Evolutionary conservation across 768 basidiomycete genomes (phyloP).

Genomic region (Glaciozyma martinii): DNA sequence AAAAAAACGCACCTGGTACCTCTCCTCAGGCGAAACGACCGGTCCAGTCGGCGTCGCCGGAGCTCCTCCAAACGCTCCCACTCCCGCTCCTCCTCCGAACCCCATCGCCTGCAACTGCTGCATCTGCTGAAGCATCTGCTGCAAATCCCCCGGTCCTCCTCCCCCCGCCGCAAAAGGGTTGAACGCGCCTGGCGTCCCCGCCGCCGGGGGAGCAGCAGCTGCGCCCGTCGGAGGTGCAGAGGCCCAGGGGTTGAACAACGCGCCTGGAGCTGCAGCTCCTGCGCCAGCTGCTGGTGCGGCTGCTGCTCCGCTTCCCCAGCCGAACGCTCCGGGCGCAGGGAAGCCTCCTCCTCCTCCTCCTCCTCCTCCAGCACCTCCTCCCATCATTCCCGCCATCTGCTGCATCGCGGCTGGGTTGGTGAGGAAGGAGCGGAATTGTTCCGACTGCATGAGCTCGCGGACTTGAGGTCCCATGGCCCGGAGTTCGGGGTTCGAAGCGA

Average conservation of each 20-base stretch:
- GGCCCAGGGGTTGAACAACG: slow-evolving; percentile 28
- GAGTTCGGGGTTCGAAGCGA: slow-evolving; percentile 70
- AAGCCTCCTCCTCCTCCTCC: slow-evolving; percentile 29
- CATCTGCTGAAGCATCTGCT: slow-evolving; percentile 45
- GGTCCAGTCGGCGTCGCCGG: slow-evolving; percentile 45
- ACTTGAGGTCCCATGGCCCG: slow-evolving; percentile 68
- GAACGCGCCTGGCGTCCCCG: slow-evolving; percentile 5
- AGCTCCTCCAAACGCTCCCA: slow-evolving; percentile 38
- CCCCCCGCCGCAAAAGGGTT: slow-evolving; percentile 26
- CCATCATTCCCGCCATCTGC: slow-evolving; percentile 36
- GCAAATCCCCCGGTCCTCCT: slow-evolving; percentile 24
- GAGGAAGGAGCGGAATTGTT: slow-evolving; percentile 33
- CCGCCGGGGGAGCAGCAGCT: slow-evolving; percentile 1
- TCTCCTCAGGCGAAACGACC: slow-evolving; percentile 63
- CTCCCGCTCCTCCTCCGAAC: slow-evolving; percentile 23
- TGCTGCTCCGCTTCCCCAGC: slow-evolving; percentile 14
- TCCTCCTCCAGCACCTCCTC: slow-evolving; percentile 29
- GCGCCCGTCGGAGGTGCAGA: background rate
- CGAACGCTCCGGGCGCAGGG: slow-evolving; percentile 29
- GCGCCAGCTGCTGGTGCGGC: background rate
- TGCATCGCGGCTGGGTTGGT: slow-evolving; percentile 70
- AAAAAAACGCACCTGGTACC: slow-evolving; percentile 57
- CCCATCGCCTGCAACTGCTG: slow-evolving; percentile 28
- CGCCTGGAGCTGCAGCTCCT: background rate
- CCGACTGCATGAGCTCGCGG: slow-evolving; percentile 58